Conservation (phyloP, 2,329 filamentous ascomycete genomes). For the Madurella fahalii region DNA sequence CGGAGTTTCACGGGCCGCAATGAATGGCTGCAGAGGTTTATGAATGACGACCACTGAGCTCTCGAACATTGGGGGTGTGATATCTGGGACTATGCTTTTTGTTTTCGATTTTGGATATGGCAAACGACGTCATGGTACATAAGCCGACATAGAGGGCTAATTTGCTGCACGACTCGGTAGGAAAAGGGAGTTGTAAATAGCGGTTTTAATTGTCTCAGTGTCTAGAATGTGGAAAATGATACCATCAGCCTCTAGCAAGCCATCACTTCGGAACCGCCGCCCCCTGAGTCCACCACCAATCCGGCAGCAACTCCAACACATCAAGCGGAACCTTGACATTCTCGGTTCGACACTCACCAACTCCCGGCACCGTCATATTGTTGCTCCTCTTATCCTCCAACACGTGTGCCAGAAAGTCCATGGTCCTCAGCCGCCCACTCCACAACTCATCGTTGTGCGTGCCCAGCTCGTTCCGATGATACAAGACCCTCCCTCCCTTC, state of each 20-base stretch:
- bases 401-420: slow-evolving; percentile 12
- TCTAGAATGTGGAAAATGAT: neutral
- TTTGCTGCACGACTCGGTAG: too few relatives aligned
- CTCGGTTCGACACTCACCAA: slow-evolving; percentile 5
- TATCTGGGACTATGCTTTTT: neutral
- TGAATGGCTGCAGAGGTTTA: slow-evolving; percentile 30
- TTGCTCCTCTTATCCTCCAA: slow-evolving; percentile 2
- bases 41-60: slow-evolving; percentile 25
- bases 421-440: slow-evolving; percentile 12
- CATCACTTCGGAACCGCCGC: neutral
- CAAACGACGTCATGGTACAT: neutral
- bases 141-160: too few relatives aligned
- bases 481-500: slow-evolving; percentile 15
- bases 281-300: slow-evolving; percentile 13
- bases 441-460: slow-evolving; percentile 18
- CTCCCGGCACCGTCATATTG: slow-evolving; percentile 2
- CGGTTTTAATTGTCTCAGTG: too few relatives aligned
- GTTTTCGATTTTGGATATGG: neutral
- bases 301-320: slow-evolving; percentile 12
- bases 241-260: neutral
- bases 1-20: slow-evolving; percentile 41
- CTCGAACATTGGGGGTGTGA: neutral
- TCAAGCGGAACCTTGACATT: slow-evolving; percentile 17
- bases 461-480: slow-evolving; percentile 14
- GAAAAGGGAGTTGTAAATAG: too few relatives aligned